A percentile compares a stretch with the other conserved stretches of the same genome.
phyloP scores from a whole-genome alignment of 805 yeast species.

The Ogataea henricii region DNA sequence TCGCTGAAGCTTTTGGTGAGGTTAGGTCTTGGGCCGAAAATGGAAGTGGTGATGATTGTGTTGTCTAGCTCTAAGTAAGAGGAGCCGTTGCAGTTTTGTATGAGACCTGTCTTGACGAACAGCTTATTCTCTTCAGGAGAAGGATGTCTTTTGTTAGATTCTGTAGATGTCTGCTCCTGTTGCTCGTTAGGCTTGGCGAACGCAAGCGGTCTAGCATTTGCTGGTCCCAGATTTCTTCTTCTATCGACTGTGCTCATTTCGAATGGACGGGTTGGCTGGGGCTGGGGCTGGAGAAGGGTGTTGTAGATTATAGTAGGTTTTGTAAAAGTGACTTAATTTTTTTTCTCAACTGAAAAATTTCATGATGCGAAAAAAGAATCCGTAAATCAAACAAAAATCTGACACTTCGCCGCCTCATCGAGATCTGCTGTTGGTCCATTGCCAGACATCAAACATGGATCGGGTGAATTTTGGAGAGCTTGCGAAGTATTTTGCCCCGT shows the following conservation, averaged over 20 bases:
- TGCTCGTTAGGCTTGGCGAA: constrained; percentile 33
- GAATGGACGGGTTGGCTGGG: too few relatives aligned
- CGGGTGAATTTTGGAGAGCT: not conserved
- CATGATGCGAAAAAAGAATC: constrained; percentile 1
- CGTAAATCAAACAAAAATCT: not conserved
- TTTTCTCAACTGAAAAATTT: not conserved
- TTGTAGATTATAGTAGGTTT: too few relatives aligned
- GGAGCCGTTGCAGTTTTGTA: constrained; percentile 79
- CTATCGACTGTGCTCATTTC: constrained; percentile 61
- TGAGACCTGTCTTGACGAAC: constrained; percentile 63
- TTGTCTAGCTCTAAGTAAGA: constrained; percentile 71
- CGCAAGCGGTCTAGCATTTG: constrained; percentile 56
- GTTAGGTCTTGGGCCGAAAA: constrained; percentile 87
- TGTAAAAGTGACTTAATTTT: not conserved
- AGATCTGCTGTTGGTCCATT: not conserved
- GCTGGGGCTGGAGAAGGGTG: too few relatives aligned
- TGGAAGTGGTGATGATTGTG: constrained; percentile 63
- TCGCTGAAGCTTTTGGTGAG: constrained; percentile 36
- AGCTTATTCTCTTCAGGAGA: constrained; percentile 26
- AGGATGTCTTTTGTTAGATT: constrained; percentile 19
- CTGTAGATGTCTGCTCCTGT: constrained; percentile 13
- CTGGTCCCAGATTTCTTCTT: constrained; percentile 85
- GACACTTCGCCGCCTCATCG: too few relatives aligned
- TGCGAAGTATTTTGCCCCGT: not conserved
- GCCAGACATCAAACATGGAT: not conserved